Evolutionary conservation across 2,329 filamentous ascomycete genomes (phyloP).

Genomic region (Geosmithia morbida): DNA sequence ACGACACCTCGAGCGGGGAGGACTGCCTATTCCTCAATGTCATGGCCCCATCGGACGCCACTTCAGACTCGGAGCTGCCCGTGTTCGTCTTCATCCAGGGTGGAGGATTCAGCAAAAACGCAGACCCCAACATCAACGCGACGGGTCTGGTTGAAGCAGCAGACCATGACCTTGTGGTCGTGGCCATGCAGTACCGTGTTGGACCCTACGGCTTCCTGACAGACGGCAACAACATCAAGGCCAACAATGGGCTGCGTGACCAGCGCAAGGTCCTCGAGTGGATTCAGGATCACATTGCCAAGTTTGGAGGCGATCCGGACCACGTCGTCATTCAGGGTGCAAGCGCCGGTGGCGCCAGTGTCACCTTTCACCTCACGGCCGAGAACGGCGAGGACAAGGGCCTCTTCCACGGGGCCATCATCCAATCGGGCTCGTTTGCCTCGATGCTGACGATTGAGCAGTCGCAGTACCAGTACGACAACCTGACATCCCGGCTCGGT

Average conservation of each 20-base stretch:
- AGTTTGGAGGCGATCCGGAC: constrained; percentile 55
- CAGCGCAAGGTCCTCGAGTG: constrained; percentile 56
- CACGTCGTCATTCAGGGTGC: constrained; percentile 57
- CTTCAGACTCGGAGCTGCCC: constrained; percentile 36
- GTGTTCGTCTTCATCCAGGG: constrained; percentile 48
- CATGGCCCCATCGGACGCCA: constrained; percentile 41
- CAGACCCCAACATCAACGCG: constrained; percentile 40
- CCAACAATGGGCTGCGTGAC: constrained; percentile 59
- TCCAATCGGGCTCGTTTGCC: constrained; percentile 36
- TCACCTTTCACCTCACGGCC: constrained; percentile 48
- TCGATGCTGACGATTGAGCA: constrained; percentile 28
- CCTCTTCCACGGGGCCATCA: constrained; percentile 35
- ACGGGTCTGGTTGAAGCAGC: constrained; percentile 42
- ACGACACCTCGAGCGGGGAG: constrained; percentile 23
- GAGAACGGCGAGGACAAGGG: constrained; percentile 31
- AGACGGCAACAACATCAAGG: constrained; percentile 35
- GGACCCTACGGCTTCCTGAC: constrained; percentile 61
- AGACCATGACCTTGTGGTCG: constrained; percentile 48
- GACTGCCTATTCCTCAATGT: constrained; percentile 59
- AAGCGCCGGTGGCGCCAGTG: constrained; percentile 51
- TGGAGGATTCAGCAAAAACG: constrained; percentile 41
- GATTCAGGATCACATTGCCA: constrained; percentile 49
- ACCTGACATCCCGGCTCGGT: constrained; percentile 26
- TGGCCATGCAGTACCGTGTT: constrained; percentile 65
- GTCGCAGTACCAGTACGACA: constrained; percentile 36